Evolutionary conservation across 371 early-diverging fungal genomes (phyloP), one percentile per base, ranked within the genome.

Genomic region (Mortierella sp.): DNA sequence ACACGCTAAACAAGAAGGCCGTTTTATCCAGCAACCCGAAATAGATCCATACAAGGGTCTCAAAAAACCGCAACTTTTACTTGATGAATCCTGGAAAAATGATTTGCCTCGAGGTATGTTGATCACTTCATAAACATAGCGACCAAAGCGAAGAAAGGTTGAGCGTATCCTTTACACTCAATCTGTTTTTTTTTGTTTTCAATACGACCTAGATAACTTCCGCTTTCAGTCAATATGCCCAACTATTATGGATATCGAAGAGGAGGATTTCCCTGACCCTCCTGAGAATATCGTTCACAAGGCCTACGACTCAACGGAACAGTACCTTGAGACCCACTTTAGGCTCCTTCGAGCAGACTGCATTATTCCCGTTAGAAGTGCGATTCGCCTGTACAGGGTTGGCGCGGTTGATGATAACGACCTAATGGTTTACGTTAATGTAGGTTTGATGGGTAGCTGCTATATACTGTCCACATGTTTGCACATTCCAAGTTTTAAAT

Each of bases 251-350:
- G 78, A 78, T 60, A 69, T 78, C 55, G 63, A 78, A 19, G 59
- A 36, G 5, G 78, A 78, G 2, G 58, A 66, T 8, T 73, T 66
- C 8, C 78, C 78, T 4, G 80, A 84, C 6, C 83, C 92, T 2
- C 91, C 92, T 0, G 72, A 89, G 21, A 91, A 91, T 69, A 83
- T 80, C 52, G 71, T 79, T 16, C 82, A 86, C 66, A 69, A 76
- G 13, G 73, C 89, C 1, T 88, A 89, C 50, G 88, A 89, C 7
- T 86, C 84, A 16, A 76, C 83, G 0, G 89, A 91, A 1, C 83
- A 91, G 57, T 90, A 92, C 64, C 64, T 92, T 1, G 87, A 89
- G 67, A 90, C 92, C 0, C 92, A 93, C 53, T 93, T 89, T 66
- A 86, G 85, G 45, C 74, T 94, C 55, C 84, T 94, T 77, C 85